phyloP scores from a whole-genome alignment of 495 filamentous ascomycete genomes.

The Aspergillus diversus region DNA sequence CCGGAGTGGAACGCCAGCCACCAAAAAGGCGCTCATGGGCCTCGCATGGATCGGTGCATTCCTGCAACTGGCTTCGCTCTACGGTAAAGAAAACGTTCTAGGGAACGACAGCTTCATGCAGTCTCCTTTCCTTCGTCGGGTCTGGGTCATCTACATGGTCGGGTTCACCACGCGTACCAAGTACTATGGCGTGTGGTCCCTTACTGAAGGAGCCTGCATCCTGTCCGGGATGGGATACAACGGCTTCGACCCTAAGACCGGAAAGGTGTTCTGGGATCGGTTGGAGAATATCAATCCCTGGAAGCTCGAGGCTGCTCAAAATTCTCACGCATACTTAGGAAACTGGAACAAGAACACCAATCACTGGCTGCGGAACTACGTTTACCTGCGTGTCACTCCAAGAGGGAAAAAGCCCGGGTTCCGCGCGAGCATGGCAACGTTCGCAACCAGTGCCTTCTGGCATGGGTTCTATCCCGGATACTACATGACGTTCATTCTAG shows the following conservation, averaged over 20 bases:
- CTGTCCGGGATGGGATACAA: conserved; percentile 93
- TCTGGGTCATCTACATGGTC: conserved; percentile 81
- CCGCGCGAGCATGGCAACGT: conserved; percentile 90
- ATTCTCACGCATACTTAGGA: conserved; percentile 83
- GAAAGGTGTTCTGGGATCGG: conserved; percentile 85
- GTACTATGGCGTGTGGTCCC: conserved; percentile 93
- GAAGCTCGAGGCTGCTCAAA: conserved; percentile 85
- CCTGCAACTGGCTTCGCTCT: conserved; percentile 71
- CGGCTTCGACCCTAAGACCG: conserved; percentile 81
- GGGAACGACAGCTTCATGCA: conserved; percentile 59
- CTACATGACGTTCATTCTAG: conserved; percentile 87
- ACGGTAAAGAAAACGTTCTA: conserved; percentile 62
- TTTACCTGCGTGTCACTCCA: conserved; percentile 94
- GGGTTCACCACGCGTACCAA: conserved; percentile 80
- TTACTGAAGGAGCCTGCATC: conserved; percentile 95
- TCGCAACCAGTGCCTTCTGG: conserved; percentile 93
- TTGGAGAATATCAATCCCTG: conserved; percentile 84
- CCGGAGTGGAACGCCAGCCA: conserved; percentile 83
- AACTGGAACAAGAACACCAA: conserved; percentile 99
- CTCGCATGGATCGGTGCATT: conserved; percentile 80
- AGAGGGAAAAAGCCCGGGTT: conserved; percentile 97
- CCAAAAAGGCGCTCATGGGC: conserved; percentile 71
- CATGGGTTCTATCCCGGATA: conserved; percentile 98
- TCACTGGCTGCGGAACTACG: conserved; percentile 92
- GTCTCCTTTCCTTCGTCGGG: conserved; percentile 68